Evolutionary conservation across 495 filamentous ascomycete species (phyloP).

Genomic region (Usnea hakonensis): DNA sequence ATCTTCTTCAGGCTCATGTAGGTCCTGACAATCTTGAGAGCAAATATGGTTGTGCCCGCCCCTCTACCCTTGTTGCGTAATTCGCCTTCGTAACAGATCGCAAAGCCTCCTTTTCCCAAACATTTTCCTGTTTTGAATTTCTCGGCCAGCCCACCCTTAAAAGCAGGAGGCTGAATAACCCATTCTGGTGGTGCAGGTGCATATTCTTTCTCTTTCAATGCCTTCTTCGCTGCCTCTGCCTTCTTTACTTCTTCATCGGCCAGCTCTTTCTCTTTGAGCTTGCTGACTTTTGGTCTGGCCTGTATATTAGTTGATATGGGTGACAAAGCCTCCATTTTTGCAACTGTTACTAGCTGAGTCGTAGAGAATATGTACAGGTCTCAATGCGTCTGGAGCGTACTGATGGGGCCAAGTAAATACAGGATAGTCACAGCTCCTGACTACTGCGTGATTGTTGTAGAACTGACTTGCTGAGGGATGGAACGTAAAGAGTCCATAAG

Average conservation of each 20-base stretch:
- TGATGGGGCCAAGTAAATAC: background rate
- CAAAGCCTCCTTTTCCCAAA: slow-evolving; percentile 91
- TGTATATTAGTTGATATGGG: slow-evolving; percentile 60
- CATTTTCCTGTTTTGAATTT: slow-evolving; percentile 75
- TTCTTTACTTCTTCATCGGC: slow-evolving; percentile 41
- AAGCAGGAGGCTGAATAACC: slow-evolving; percentile 61
- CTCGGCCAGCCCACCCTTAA: slow-evolving; percentile 57
- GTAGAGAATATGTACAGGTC: background rate
- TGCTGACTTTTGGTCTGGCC: slow-evolving; percentile 37
- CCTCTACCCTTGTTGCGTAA: slow-evolving; percentile 52
- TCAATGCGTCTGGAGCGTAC: background rate
- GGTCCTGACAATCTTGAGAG: slow-evolving; percentile 85
- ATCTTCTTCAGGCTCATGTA: slow-evolving; percentile 78
- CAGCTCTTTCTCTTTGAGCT: slow-evolving; percentile 41
- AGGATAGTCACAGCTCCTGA: background rate
- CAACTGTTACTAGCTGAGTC: background rate
- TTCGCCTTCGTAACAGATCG: slow-evolving; percentile 78
- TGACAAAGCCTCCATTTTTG: slow-evolving; percentile 61
- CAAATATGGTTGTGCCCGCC: slow-evolving; percentile 40
- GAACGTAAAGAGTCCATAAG: background rate
- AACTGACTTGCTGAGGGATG: background rate
- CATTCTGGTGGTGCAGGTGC: slow-evolving; percentile 69
- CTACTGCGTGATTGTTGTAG: background rate
- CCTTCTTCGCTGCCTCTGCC: slow-evolving; percentile 40
- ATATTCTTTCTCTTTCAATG: slow-evolving; percentile 58